phyloP scores from a whole-genome alignment of 1,284 basidiomycete species.

The Inonotus hispidus region DNA sequence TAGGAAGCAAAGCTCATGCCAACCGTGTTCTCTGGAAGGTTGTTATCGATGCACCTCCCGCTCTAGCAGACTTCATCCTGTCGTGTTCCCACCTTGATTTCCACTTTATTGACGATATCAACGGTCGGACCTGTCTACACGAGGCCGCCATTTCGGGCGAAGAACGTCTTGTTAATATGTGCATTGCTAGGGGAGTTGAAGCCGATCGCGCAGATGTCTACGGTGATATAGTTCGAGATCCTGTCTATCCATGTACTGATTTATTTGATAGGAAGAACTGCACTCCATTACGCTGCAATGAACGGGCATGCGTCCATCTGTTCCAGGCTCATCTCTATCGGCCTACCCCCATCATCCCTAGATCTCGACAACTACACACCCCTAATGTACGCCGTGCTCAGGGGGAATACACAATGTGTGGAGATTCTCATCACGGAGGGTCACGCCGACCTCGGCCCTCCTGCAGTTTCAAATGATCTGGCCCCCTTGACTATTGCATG shows the following conservation, averaged over 20 bases:
- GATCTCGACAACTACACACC: conserved; percentile 96
- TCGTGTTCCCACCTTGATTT: conserved; percentile 82
- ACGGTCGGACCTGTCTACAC: conserved; percentile 92
- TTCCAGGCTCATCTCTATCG: conserved; percentile 67
- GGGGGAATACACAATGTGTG: conserved; percentile 81
- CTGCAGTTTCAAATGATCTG: conserved; percentile 60
- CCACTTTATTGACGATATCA: conserved; percentile 93
- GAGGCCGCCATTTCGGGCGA: conserved; percentile 87
- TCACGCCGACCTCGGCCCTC: conserved; percentile 53
- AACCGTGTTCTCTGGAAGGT: conserved; percentile 90
- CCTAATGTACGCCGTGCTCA: conserved; percentile 87
- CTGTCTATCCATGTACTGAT: background rate
- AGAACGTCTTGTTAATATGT: conserved; percentile 76
- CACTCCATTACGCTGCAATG: conserved; percentile 96
- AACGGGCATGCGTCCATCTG: conserved; percentile 82
- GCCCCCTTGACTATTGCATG: conserved; percentile 90
- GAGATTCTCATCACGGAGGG: conserved; percentile 69
- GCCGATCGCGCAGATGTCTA: conserved; percentile 79
- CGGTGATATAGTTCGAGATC: conserved; percentile 36
- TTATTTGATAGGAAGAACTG: conserved; percentile 48
- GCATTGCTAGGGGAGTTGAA: conserved; percentile 69
- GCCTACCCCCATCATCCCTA: conserved; percentile 61
- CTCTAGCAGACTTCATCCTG: conserved; percentile 72
- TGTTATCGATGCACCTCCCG: conserved; percentile 72
- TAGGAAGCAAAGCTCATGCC: conserved; percentile 57